A percentile compares a stretch with the other conserved stretches of the same genome.
Conservation (phyloP, 768 basidiomycete genomes). For the Candolleomyces efflorescens region DNA sequence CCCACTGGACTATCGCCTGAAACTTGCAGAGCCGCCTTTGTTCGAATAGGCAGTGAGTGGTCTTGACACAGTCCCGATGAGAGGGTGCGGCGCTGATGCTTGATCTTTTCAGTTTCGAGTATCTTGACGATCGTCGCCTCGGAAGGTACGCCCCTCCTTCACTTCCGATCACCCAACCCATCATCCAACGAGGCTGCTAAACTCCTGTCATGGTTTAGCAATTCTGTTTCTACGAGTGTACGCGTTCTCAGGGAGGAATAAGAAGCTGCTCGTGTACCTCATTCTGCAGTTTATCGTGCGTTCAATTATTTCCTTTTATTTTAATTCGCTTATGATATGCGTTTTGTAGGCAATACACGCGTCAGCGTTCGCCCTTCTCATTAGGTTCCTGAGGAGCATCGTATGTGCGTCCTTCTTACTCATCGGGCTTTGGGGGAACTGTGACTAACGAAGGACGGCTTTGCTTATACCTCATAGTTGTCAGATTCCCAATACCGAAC, state of each 20-base stretch:
- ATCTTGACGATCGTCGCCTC: background rate
- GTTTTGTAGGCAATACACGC: background rate
- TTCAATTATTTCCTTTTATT: background rate
- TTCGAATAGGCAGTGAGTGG: background rate
- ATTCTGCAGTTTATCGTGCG: conserved; percentile 1
- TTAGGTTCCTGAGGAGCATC: background rate
- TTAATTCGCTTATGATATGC: background rate
- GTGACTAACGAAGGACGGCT: too few species aligned
- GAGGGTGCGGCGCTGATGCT: background rate
- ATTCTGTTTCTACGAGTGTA: background rate
- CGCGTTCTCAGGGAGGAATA: conserved; percentile 1
- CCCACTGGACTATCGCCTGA: background rate
- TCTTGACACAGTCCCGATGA: background rate
- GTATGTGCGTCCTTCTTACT: background rate
- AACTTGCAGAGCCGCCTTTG: background rate
- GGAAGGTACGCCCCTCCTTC: too few species aligned
- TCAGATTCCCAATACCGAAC: background rate
- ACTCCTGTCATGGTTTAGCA: background rate
- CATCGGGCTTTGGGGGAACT: background rate
- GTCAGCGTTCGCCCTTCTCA: background rate
- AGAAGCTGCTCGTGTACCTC: background rate
- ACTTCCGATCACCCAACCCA: too few species aligned
- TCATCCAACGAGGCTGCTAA: too few species aligned
- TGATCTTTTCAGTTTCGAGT: background rate
- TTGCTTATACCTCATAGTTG: background rate